These are phyloP conservation scores for Rubia balearica DNA, from an alignment of 305 asterid genomes.

Conservation along the genomic window DNA sequence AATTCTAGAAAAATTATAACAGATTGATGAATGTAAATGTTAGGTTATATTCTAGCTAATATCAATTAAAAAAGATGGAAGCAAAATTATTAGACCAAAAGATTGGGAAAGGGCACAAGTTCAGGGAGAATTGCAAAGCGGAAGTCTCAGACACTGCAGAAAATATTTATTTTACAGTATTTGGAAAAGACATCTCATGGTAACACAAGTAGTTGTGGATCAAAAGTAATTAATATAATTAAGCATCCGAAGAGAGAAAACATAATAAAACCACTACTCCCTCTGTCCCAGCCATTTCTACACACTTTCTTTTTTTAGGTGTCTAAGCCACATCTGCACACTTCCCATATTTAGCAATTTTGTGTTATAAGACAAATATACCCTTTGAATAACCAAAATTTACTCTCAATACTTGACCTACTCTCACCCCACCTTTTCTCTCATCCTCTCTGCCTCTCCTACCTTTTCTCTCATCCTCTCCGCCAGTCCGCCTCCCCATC, in stretches of 20 bases:
- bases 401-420: no score
- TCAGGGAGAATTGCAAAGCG: background rate
- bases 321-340: no score
- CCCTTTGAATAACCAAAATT: no score
- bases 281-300: no score
- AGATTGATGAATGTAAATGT: background rate
- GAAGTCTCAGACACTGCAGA: background rate
- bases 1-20: no score
- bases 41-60: no score
- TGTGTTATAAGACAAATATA: background rate
- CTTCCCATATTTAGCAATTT: no score
- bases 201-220: background rate
- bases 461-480: no score
- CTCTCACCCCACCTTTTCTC: no score
- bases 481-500: no score
- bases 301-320: no score
- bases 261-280: background rate
- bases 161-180: background rate
- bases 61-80: background rate
- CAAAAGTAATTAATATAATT: background rate
- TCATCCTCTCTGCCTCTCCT: no score
- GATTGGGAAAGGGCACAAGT: background rate
- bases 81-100: background rate
- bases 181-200: background rate
- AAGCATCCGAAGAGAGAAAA: background rate